Percentiles rank a stretch among this genome's conserved stretches.
These are phyloP conservation scores for Yamadazyma mexicana DNA, from an alignment of 1,139 yeast species.

Conservation along the genomic window DNA sequence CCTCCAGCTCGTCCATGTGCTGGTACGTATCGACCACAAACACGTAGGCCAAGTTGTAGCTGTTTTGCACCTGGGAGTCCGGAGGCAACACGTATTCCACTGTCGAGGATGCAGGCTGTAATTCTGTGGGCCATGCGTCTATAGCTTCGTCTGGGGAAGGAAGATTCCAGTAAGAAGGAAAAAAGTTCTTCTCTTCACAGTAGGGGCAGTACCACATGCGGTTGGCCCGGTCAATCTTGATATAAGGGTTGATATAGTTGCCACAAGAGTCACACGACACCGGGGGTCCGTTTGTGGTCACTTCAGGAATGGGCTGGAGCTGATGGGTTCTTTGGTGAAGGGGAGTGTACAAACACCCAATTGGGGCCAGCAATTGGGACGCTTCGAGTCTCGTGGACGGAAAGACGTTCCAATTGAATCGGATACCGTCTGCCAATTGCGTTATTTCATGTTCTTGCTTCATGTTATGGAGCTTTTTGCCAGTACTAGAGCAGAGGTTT, in stretches of 20 bases:
- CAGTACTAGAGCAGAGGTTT: too few species aligned
- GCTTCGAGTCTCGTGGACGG: slow-evolving; percentile 42
- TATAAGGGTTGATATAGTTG: slow-evolving; percentile 28
- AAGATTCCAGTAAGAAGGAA: slow-evolving; percentile 21
- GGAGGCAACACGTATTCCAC: slow-evolving; percentile 30
- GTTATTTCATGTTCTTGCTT: slow-evolving; percentile 10
- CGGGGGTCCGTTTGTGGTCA: slow-evolving; percentile 13
- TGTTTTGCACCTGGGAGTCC: slow-evolving; percentile 14
- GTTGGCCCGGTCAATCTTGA: slow-evolving; percentile 30
- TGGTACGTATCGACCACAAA: slow-evolving; percentile 34
- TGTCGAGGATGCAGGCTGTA: slow-evolving; percentile 23
- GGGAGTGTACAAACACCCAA: slow-evolving; percentile 42
- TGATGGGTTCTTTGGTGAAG: slow-evolving; percentile 13
- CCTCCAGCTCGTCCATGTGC: slow-evolving; percentile 23
- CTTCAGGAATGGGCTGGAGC: slow-evolving; percentile 7
- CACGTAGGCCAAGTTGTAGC: slow-evolving; percentile 9
- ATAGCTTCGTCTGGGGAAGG: slow-evolving; percentile 18
- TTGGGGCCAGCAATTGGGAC: slow-evolving; percentile 31
- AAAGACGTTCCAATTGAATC: slow-evolving; percentile 58
- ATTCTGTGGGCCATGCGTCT: slow-evolving; percentile 29
- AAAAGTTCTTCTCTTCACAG: slow-evolving; percentile 25
- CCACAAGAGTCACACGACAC: slow-evolving; percentile 29
- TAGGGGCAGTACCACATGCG: slow-evolving; percentile 45
- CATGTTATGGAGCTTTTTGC: slow-evolving; percentile 7
- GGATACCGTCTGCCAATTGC: slow-evolving; percentile 11